Evolutionary conservation across 257 asterid genomes (phyloP), one percentile per base, ranked within the genome.

Genomic region (Lantana camara): DNA sequence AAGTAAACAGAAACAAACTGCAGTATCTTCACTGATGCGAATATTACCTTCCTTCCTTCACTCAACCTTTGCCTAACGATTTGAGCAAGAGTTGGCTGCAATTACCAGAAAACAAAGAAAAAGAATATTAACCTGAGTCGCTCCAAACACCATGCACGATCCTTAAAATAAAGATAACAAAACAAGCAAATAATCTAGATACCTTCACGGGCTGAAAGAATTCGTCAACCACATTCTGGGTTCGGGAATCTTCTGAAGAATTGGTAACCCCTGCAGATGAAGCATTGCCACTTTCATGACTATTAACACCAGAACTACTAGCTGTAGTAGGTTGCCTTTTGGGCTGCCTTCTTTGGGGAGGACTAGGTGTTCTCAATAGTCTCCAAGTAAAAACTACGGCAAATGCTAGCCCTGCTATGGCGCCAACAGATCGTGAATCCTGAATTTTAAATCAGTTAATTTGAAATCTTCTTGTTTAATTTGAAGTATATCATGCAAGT

Each of bases 11-110:
- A 4, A 67, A 48, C 61, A 60, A 67, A 63, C 4, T 30, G 37
- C 10, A n/a, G n/a, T n/a, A n/a, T n/a, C n/a, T n/a, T n/a, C n/a
- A n/a, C n/a, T n/a, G n/a, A n/a, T n/a, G n/a, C 42, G 51, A 50
- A 63, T n/a, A 72, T 74, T 80, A 92, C 98, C 98, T 92, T 89
- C 80, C 97, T 89, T 77, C 97, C 98, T 77, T 89, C 96, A 34
- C 91, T 79, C 77, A 92, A 71, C 79, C 91, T 80, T 75, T 89
- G 97, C 65, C 91, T 82, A 72, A 92, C 93, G 55, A 87, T 76
- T 74, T 89, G 97, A 54, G 85, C 81, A 45, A 92, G 85, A 68
- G 96, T 86, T 71, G 95, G 93, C 98, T 92, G 96, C 85, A 78
- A 19, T 60, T 35, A n/a, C n/a, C 55, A 40, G 5, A 27, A 27